phyloP scores from a whole-genome alignment of 31 red algal species.

The Pterothamnion heteromorphum region DNA sequence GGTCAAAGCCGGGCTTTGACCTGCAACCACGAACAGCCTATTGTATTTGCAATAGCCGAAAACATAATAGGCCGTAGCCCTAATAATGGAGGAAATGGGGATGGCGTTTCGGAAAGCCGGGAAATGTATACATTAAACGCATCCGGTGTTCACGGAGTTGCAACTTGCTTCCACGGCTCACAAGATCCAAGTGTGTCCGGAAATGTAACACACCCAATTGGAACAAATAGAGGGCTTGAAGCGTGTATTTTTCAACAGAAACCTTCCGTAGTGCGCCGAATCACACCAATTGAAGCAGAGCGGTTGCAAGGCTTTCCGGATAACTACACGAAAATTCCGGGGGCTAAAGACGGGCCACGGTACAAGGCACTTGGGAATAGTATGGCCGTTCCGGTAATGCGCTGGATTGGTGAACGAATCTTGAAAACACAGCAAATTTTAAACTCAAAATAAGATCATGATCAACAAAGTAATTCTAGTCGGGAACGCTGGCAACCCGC shows the following conservation, averaged over 20 bases:
- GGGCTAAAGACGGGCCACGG: not conserved
- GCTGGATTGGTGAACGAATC: not conserved
- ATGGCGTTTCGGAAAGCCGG: too few species aligned
- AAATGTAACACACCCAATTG: not conserved
- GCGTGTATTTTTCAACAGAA: not conserved
- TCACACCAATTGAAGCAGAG: not conserved
- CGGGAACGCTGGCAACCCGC: constrained; percentile 2
- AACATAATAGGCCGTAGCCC: too few species aligned
- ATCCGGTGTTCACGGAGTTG: too few species aligned
- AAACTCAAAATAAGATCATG: too few species aligned
- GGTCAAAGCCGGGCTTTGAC: too few species aligned
- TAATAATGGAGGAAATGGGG: too few species aligned
- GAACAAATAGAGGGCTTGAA: not conserved
- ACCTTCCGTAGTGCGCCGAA: not conserved
- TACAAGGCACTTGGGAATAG: not conserved
- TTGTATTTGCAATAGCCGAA: too few species aligned
- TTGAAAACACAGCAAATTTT: not conserved
- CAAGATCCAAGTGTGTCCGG: not conserved
- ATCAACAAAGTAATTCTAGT: constrained; percentile 28
- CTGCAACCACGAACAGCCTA: too few species aligned
- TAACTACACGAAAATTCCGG: not conserved
- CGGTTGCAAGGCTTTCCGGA: not conserved
- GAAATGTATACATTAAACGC: too few species aligned
- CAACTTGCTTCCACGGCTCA: not conserved
- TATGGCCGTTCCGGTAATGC: not conserved